A percentile compares a stretch with the other conserved stretches of the same genome.
phyloP scores from a whole-genome alignment of 2,329 filamentous ascomycete species.

The Trichothecium roseum region DNA sequence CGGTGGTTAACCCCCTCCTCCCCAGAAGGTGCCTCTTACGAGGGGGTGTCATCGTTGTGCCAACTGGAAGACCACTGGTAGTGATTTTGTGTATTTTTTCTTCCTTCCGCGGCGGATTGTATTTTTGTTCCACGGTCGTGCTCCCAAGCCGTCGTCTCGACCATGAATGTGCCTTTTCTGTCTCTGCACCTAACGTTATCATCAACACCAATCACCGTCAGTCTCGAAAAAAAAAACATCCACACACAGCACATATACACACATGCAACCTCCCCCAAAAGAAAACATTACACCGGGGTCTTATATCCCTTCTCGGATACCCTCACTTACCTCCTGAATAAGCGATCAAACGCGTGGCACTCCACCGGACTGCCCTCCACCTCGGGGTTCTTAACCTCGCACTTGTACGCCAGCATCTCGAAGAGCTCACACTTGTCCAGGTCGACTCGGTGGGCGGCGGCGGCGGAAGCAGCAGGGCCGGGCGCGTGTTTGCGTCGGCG shows the following conservation, averaged over 20 bases:
- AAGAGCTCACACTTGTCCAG: slow-evolving; percentile 45
- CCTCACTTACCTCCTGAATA: slow-evolving; percentile 46
- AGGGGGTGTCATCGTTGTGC: slow-evolving; percentile 19
- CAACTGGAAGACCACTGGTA: slow-evolving; percentile 21
- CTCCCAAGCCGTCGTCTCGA: slow-evolving; percentile 58
- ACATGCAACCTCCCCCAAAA: slow-evolving; percentile 1
- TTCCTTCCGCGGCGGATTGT: neutral
- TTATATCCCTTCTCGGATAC: neutral
- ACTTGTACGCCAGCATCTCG: slow-evolving; percentile 51
- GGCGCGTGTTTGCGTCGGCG: slow-evolving; percentile 40
- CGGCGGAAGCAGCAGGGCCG: too few species aligned
- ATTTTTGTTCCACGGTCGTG: slow-evolving; percentile 8
- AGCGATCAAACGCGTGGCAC: slow-evolving; percentile 47
- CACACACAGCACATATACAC: too few species aligned
- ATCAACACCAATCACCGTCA: neutral
- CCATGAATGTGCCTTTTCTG: slow-evolving; percentile 44
- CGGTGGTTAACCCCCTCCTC: too few species aligned
- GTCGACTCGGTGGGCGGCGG: slow-evolving; percentile 34
- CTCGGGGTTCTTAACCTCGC: slow-evolving; percentile 39
- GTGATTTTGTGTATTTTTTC: slow-evolving; percentile 1
- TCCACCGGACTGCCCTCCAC: slow-evolving; percentile 33
- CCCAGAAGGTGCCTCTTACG: slow-evolving; percentile 6
- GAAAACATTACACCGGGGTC: too few species aligned
- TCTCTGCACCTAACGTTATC: slow-evolving; percentile 40
- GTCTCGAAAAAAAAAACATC: too few species aligned